Evolutionary conservation across 176 grass and related monocot species (phyloP), one percentile per base, ranked within the genome.

Genomic region (Ensete glaucum): DNA sequence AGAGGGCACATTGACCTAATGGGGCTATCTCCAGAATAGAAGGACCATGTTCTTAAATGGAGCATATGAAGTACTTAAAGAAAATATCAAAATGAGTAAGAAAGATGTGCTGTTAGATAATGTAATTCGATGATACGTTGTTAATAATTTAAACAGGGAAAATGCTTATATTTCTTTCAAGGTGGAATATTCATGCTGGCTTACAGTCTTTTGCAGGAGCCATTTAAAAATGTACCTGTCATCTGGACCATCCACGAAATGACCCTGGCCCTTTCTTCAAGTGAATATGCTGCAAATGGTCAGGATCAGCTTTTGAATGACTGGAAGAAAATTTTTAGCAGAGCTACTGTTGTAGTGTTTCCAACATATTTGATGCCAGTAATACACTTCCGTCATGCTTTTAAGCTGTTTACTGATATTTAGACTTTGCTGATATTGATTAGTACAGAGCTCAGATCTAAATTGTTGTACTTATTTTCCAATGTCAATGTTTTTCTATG

Each of bases 161-260:
- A 62, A 49, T 76, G 17, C n/a, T 14, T 64, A 65, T 21, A 16
- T 51, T 60, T 15, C 12, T 73, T 15, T 73, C 50, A 67, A 63
- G 9, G 43, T 52, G 21, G 48, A 80, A 64, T 64, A 64, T 73
- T 73, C 53, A 34, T 88, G 21, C 69, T 72, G 65, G 70, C 62
- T 71, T 89, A 80, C 91, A 99, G 96, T 81, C 85, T 99, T 85
- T 75, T 87, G 82, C 96, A 95, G 67, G 96, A 99, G 78, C 96
- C 96, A 83, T 99, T 99, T 85, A 99, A 89, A 89, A 87, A 84
- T 74, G 66, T 99, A 82, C 88, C 96, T 77, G 75, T 99, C 71
- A 91, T 99, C 81, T 99, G 96, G 96, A 99, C 86, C 29, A 84
- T 99, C 72, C 88, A 89, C 53, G 96, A 95, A 81, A 86, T 51